Base-by-base conservation (phyloP, 345 rosid species). In the Hibiscus syriacus region DNA sequence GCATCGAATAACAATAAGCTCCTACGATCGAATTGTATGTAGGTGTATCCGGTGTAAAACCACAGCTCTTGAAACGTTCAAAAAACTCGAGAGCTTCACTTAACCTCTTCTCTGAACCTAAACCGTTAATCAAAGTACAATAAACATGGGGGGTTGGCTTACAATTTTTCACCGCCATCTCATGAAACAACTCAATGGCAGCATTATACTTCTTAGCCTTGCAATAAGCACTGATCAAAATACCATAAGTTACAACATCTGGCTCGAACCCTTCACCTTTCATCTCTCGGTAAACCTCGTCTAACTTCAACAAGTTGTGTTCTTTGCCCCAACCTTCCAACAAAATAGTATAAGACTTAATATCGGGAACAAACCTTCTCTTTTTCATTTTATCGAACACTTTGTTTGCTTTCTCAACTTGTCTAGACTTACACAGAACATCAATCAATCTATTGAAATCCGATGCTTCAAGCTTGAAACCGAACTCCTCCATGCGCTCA, bases 261-360 rank as follows among this genome's bases (percentile, higher is more conserved):
- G 92, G 92, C 65, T 83, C 85, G 27, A 92, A 87, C 4, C 98
- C 97, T 65, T 86, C 87, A 6, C 72, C 89, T 71, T 74, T 88
- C 90, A 90, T 92, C 78, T 88, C 88, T 62, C 78, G 70, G 16
- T 84, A 83, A 54, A 84, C 90, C 73, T 90, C 96, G 38, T 81
- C 79, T 60, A 90, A 67, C 59, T 83, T 84, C 78, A 76, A 73
- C 64, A 87, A 72, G 72, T 87, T 82, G 74, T 67, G 75, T 72
- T 80, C 91, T 67, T 80, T 85, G 41, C 96, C 90, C 93, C 97
- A 92, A 14, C 98, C 94, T 77, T 90, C 90, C 22, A 90, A 80
- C 73, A 90, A 75, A 73, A 90, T 90, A 6, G 97, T 83, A 29
- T 79, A 88, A 0, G 92, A 81, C 83, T 88, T 88, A 2, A 88